Evolutionary conservation across 345 rosid species (phyloP).

Genomic region (Anacardium occidentale): DNA sequence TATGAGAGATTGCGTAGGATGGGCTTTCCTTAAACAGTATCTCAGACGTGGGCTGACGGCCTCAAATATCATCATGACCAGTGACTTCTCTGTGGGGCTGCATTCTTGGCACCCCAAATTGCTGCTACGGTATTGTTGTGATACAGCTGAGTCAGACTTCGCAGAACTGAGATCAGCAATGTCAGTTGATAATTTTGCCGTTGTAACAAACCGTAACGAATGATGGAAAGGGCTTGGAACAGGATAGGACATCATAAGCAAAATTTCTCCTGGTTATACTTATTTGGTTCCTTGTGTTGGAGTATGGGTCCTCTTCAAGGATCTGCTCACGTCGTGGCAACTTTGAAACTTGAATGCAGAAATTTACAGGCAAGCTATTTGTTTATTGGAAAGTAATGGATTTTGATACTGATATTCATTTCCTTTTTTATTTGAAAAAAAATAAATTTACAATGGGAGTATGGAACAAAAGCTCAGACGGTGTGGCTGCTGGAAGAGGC

Average conservation of each 20-base stretch:
- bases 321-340: slow-evolving; percentile 68
- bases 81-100: slow-evolving; percentile 77
- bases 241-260: slow-evolving; percentile 76
- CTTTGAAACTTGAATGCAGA: slow-evolving; percentile 58
- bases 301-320: slow-evolving; percentile 58
- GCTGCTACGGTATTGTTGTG: slow-evolving; percentile 67
- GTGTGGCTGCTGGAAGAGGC: slow-evolving; percentile 79
- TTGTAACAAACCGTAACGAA: slow-evolving; percentile 72
- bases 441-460: too few relatives aligned
- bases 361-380: slow-evolving; percentile 52
- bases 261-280: slow-evolving; percentile 50
- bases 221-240: slow-evolving; percentile 95
- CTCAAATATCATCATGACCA: slow-evolving; percentile 57
- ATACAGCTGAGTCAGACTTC: slow-evolving; percentile 35
- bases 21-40: too few relatives aligned
- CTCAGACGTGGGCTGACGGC: too few relatives aligned
- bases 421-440: background rate
- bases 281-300: slow-evolving; percentile 70
- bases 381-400: slow-evolving; percentile 72
- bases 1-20: background rate
- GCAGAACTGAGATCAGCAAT: slow-evolving; percentile 33
- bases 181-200: slow-evolving; percentile 51
- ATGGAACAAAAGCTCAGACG: slow-evolving; percentile 24
- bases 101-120: slow-evolving; percentile 68
- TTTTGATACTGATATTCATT: slow-evolving; percentile 18